These are phyloP conservation scores for Pterocarpus santalinus DNA, from an alignment of 306 rosid species.

Conservation along the genomic window DNA sequence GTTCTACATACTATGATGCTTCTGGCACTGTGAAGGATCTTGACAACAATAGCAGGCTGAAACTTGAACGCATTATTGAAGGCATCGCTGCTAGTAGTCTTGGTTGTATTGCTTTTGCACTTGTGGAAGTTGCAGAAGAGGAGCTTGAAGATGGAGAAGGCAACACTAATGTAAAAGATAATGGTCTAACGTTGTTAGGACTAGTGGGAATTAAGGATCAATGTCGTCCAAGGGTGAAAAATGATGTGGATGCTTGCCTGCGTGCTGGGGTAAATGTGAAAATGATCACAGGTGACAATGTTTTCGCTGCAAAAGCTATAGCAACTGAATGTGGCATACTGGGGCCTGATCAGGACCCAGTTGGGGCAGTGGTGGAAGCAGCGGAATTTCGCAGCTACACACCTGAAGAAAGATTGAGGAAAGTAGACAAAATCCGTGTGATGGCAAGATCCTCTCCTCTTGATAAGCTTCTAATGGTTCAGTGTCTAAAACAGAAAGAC, in stretches of 20 bases:
- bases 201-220: slow-evolving; percentile 51
- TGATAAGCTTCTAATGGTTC: slow-evolving; percentile 51
- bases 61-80: slow-evolving; percentile 37
- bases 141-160: neutral
- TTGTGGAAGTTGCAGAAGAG: slow-evolving; percentile 10
- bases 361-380: slow-evolving; percentile 44
- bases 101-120: slow-evolving; percentile 46
- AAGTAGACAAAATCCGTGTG: slow-evolving; percentile 47
- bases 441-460: slow-evolving; percentile 51
- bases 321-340: slow-evolving; percentile 51
- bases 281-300: slow-evolving; percentile 52
- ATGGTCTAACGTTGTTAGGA: slow-evolving; percentile 44
- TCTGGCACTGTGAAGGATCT: slow-evolving; percentile 34
- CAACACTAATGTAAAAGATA: slow-evolving; percentile 8
- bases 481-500: slow-evolving; percentile 44
- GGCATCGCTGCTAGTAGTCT: slow-evolving; percentile 49
- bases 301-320: slow-evolving; percentile 51
- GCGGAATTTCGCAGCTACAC: slow-evolving; percentile 49
- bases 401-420: slow-evolving; percentile 34
- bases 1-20: slow-evolving; percentile 45
- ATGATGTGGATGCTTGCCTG: slow-evolving; percentile 37
- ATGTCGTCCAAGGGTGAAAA: slow-evolving; percentile 39
- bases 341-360: neutral
- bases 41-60: neutral
- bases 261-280: slow-evolving; percentile 47